phyloP scores from a whole-genome alignment of 148 eudicot genomes.

The Vaccinium darrowii region DNA sequence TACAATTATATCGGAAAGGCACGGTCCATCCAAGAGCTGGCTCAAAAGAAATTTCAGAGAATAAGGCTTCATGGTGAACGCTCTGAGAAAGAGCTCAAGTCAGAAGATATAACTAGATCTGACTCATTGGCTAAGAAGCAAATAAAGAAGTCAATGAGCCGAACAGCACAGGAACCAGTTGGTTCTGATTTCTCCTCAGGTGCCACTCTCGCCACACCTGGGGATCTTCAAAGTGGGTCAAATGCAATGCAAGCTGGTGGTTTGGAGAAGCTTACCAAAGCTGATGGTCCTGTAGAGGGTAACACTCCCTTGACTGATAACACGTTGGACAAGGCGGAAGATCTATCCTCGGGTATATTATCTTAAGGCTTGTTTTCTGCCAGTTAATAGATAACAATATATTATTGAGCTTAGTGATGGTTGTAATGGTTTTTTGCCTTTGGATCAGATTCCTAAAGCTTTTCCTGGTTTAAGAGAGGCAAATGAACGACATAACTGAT shows the following conservation, averaged over 20 bases:
- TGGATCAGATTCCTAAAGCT: background rate
- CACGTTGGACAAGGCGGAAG: conserved; percentile 57
- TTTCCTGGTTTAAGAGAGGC: background rate
- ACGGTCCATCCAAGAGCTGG: conserved; percentile 77
- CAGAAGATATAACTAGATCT: conserved; percentile 49
- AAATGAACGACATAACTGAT: background rate
- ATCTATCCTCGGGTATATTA: conserved; percentile 54
- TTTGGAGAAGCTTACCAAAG: conserved; percentile 34
- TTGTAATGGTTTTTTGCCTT: background rate
- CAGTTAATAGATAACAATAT: background rate
- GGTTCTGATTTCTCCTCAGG: conserved; percentile 71
- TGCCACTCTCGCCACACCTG: conserved; percentile 42
- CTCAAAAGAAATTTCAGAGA: conserved; percentile 68
- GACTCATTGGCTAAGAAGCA: conserved; percentile 48
- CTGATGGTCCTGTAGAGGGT: conserved; percentile 52
- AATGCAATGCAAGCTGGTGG: conserved; percentile 32
- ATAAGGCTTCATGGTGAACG: conserved; percentile 45
- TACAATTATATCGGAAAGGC: conserved; percentile 49
- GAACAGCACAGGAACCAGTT: conserved; percentile 52
- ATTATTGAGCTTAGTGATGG: background rate
- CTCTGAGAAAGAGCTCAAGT: conserved; percentile 49
- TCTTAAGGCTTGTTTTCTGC: background rate
- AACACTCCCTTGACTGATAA: conserved; percentile 43
- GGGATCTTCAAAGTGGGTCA: conserved; percentile 41
- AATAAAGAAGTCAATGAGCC: conserved; percentile 43